phyloP scores from a whole-genome alignment of 2,329 filamentous ascomycete species.

The Venturia effusa region DNA sequence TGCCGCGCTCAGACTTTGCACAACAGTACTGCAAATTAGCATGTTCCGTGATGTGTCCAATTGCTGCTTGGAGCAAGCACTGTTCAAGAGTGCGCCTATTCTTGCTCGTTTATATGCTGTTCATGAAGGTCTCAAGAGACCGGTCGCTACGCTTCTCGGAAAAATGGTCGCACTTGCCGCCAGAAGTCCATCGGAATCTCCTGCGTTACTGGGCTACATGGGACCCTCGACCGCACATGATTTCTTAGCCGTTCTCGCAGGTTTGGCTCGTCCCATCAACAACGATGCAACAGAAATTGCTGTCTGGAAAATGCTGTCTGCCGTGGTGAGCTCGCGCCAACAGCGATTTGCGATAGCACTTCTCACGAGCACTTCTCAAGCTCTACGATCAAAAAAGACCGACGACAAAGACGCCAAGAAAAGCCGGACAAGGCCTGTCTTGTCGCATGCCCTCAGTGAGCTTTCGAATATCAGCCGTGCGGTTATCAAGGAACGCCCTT shows the following conservation, averaged over 20 bases:
- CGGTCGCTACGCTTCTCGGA: slow-evolving; percentile 60
- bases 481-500: slow-evolving; percentile 40
- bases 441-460: slow-evolving; percentile 61
- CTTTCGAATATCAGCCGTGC: slow-evolving; percentile 51
- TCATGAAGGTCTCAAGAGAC: slow-evolving; percentile 53
- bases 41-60: slow-evolving; percentile 56
- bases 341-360: slow-evolving; percentile 95
- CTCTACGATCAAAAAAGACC: slow-evolving; percentile 41
- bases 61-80: slow-evolving; percentile 59
- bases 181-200: slow-evolving; percentile 57
- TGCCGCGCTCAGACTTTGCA: slow-evolving; percentile 47
- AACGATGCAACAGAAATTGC: slow-evolving; percentile 52
- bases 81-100: slow-evolving; percentile 71
- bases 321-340: slow-evolving; percentile 78
- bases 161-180: slow-evolving; percentile 61
- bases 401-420: neutral
- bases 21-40: slow-evolving; percentile 49
- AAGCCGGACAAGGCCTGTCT: slow-evolving; percentile 47
- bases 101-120: slow-evolving; percentile 66
- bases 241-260: slow-evolving; percentile 68
- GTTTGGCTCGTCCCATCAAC: slow-evolving; percentile 64
- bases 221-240: slow-evolving; percentile 72
- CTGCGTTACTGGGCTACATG: slow-evolving; percentile 87
- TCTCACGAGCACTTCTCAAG: slow-evolving; percentile 76
- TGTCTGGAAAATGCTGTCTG: slow-evolving; percentile 79